Percentiles rank a stretch among this genome's conserved stretches.
Evolutionary conservation across 2,329 filamentous ascomycete species (phyloP).

Genomic region (Trichoderma polysporum): DNA sequence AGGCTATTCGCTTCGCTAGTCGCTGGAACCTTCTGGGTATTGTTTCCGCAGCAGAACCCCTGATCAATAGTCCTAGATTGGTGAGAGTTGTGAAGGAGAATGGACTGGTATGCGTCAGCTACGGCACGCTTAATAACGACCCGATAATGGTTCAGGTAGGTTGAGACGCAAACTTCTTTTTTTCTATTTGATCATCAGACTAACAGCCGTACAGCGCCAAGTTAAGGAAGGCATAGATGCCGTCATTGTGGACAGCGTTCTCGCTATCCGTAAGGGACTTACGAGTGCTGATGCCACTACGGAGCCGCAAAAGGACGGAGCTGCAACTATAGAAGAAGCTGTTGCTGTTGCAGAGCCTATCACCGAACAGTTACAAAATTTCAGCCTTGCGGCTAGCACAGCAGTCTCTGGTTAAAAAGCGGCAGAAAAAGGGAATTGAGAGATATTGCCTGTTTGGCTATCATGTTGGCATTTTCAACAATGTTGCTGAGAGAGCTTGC

Average conservation of each 20-base stretch:
- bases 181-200: not conserved
- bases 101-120: constrained; percentile 90
- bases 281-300: constrained; percentile 45
- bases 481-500: not conserved
- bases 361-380: constrained; percentile 12
- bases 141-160: constrained; percentile 79
- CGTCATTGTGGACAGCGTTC: constrained; percentile 93
- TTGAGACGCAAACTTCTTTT: constrained; percentile 6
- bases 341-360: not conserved
- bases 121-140: constrained; percentile 89
- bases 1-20: constrained; percentile 90
- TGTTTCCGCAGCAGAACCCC: constrained; percentile 81
- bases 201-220: constrained; percentile 63
- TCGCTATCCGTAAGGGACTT: constrained; percentile 88
- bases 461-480: not conserved
- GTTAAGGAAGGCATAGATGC: constrained; percentile 95
- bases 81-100: constrained; percentile 93
- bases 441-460: not conserved
- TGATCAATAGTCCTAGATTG: constrained; percentile 84
- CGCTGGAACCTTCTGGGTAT: constrained; percentile 94
- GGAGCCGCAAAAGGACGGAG: constrained; percentile 16
- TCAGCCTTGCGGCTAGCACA: constrained; percentile 8
- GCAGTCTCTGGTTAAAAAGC: not conserved
- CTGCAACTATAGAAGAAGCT: constrained; percentile 4
- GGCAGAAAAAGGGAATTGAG: not conserved